Evolutionary conservation across 257 asterid species (phyloP), one percentile per base, ranked within the genome.

Genomic region (Ehretia macrophylla): DNA sequence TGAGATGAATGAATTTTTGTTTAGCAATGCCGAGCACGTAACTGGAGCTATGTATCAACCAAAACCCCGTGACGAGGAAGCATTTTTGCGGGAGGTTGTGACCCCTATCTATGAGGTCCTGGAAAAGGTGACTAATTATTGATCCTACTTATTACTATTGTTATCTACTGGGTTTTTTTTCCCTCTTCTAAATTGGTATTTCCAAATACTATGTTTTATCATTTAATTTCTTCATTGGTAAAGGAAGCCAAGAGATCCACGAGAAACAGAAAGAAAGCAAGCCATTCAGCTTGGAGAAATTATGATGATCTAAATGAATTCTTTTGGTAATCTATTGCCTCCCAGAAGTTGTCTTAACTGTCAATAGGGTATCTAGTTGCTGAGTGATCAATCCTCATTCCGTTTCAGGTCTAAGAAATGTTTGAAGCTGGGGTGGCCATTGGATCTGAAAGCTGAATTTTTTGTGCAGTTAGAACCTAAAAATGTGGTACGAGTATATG

Each of bases 261-360:
- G 85, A 88, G 85, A 84, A 88, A 93, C 74, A 79, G 48, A 19
- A 94, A 96, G 75, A 88, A 82, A 78, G 88, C 97, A 62, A 93
- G 99, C 74, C 99, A 93, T 82, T 77, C 97, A n/a, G 84, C 81
- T 65, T 86, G 97, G 97, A 83, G 99, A 82, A 93, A 88, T 79
- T 93, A 93, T 32, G 99, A 93, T 53, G 99, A 93, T 74, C 76
- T 93, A 18, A 93, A 93, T 53, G 99, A 93, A 66, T 88, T 86
- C 81, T 93, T 93, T 73, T 93, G 99, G 99, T 93, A 77, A 77
- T 68, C 66, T 61, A 66, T 56, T 65, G 59, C 56, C 59, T 59
- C 71, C 67, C 39, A 65, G 55, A 55, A 37, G 52, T 59, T 27
- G 22, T 37, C 37, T 62, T 75, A 56, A 54, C 19, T 13, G 22